Percentiles rank a stretch among this genome's conserved stretches.
These are phyloP conservation scores for Talaromyces funiculosus DNA, from an alignment of 2,329 filamentous ascomycete genomes.

Conservation along the genomic window DNA sequence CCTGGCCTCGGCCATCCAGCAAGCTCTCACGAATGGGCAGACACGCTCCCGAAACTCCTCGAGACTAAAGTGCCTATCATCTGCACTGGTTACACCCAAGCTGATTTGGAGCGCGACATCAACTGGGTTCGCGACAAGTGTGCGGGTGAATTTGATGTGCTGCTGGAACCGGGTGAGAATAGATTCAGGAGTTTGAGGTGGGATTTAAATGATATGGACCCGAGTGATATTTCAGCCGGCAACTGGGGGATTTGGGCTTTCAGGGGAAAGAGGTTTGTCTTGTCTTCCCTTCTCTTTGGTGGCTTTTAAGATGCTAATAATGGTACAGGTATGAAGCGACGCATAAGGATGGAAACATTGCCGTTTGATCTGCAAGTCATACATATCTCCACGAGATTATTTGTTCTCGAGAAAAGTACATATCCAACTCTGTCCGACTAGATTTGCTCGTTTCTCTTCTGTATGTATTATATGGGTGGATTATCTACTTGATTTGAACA, in stretches of 20 bases:
- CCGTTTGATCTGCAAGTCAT: conserved; percentile 6
- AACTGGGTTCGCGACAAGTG: conserved; percentile 83
- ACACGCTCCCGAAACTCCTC: conserved; percentile 80
- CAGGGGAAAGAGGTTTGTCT: conserved; percentile 76
- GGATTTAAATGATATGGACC: conserved; percentile 94
- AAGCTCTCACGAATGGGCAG: conserved; percentile 87
- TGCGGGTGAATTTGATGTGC: conserved; percentile 81
- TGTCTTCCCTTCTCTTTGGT: not conserved
- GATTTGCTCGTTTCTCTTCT: not conserved
- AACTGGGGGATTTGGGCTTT: conserved; percentile 99
- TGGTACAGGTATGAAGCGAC: conserved; percentile 35
- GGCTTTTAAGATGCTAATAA: not conserved
- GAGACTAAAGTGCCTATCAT: conserved; percentile 95
- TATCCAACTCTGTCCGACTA: not conserved
- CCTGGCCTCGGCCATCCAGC: conserved; percentile 92
- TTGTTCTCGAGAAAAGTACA: not conserved
- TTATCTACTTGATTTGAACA: not conserved
- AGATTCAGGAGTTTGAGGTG: conserved; percentile 87
- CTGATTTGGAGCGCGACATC: conserved; percentile 88
- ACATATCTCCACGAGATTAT: not conserved
- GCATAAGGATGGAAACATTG: conserved; percentile 22
- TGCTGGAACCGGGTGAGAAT: conserved; percentile 91
- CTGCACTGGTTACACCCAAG: conserved; percentile 92
- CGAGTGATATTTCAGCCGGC: conserved; percentile 86
- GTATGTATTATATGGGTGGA: conserved; percentile 5